Base-by-base conservation (phyloP, 371 early-diverging fungal genomes). In the Zopfochytrium polystomum region DNA sequence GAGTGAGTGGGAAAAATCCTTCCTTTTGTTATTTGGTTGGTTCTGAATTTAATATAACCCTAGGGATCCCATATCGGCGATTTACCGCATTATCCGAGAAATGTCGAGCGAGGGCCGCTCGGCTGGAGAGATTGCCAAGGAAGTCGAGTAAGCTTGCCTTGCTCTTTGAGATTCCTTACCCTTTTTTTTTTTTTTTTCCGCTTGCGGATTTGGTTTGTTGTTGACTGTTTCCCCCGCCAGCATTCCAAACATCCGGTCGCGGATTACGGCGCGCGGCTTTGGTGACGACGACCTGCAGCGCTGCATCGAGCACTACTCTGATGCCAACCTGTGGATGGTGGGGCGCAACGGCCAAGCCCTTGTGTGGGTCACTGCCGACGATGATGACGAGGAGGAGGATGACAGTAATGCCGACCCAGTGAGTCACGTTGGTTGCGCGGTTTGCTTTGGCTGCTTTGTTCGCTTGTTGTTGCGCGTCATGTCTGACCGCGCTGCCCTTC, bases 321-420 rank as follows among this genome's bases (percentile, higher is more conserved):
- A 84, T 22, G 76, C 89, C 60, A 79, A 88, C 70, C 78, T 93
- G 43, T 85, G 90, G 86, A 87, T 87, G 73, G 73, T 84, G 32
- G 84, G 84, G 62, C 77, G 73, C 25, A 75, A 81, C 27, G 83
- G 84, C 52, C 81, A 85, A 27, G 75, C 80, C 47, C 73, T 93
- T 60, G 79, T 60, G 9, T 73, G 63, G 57, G 31, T 70, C 25
- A 31, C 46, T 18, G 54, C 49, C 34, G 66, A 66, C 27, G 70
- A 70, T 43, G 63, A n/a, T n/a, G n/a, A n/a, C n/a, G n/a, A n/a
- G n/a, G n/a, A n/a, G n/a, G n/a, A n/a, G n/a, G n/a, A n/a, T 57
- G 27, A 53, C 60, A 2, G 63, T 58, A 47, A 13, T 11, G 23
- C 22, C 9, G 23, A n/a, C n/a, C 23, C n/a, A n/a, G n/a, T n/a